phyloP scores from a whole-genome alignment of 108 stramenopile genomes.

The Licmophora abbreviata region DNA sequence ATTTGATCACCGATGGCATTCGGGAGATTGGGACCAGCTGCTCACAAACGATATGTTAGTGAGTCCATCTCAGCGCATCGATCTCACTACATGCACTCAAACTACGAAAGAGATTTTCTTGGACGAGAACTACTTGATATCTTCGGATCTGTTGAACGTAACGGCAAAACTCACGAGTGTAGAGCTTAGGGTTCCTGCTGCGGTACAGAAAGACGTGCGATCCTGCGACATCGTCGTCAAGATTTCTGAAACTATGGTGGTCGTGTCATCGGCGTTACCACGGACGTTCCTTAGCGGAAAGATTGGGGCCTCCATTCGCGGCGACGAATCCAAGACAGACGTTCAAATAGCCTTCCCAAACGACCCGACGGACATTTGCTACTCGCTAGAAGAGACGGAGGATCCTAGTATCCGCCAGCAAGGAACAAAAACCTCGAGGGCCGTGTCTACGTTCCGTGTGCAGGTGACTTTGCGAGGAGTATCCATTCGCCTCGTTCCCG shows the following conservation, averaged over 20 bases:
- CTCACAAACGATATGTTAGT: slow-evolving; percentile 40
- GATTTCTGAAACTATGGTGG: slow-evolving; percentile 38
- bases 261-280: slow-evolving; percentile 56
- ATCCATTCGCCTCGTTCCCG: slow-evolving; percentile 34
- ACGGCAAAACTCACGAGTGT: slow-evolving; percentile 44
- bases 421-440: slow-evolving; percentile 6
- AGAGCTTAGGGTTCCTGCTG: slow-evolving; percentile 38
- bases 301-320: slow-evolving; percentile 34
- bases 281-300: slow-evolving; percentile 49
- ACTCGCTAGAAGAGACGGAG: slow-evolving; percentile 14
- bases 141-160: slow-evolving; percentile 55
- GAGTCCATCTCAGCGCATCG: slow-evolving; percentile 15
- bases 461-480: slow-evolving; percentile 44
- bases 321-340: slow-evolving; percentile 13
- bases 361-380: slow-evolving; percentile 54
- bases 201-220: slow-evolving; percentile 30
- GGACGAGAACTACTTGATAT: slow-evolving; percentile 39
- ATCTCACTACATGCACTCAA: slow-evolving; percentile 50
- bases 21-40: slow-evolving; percentile 58
- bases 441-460: slow-evolving; percentile 39
- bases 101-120: slow-evolving; percentile 34
- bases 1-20: slow-evolving; percentile 53
- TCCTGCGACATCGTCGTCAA: slow-evolving; percentile 39
- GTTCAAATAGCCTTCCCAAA: slow-evolving; percentile 46
- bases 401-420: slow-evolving; percentile 15